phyloP scores from a whole-genome alignment of 352 stramenopile genomes.

The Thalassiosira gravida region DNA sequence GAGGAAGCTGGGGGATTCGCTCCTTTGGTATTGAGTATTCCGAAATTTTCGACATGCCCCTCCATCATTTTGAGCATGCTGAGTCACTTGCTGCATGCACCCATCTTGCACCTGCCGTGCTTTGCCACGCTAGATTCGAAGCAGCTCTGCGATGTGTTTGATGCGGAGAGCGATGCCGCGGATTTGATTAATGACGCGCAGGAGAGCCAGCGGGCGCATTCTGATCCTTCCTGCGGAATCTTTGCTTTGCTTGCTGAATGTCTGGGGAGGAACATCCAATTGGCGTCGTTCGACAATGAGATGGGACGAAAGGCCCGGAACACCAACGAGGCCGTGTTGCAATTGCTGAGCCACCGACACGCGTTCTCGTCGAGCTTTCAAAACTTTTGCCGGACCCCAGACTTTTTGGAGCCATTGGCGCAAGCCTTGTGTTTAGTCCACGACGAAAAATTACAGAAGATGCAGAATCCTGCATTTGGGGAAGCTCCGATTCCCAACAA shows the following conservation, averaged over 20 bases:
- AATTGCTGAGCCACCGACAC: constrained; percentile 80
- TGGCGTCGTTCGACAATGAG: constrained; percentile 78
- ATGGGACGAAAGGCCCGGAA: constrained; percentile 70
- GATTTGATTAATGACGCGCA: constrained; percentile 59
- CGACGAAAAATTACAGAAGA: constrained; percentile 71
- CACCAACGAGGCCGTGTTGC: constrained; percentile 83
- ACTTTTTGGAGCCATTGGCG: constrained; percentile 83
- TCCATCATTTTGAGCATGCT: constrained; percentile 84
- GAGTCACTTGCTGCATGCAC: constrained; percentile 81
- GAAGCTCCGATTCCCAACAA: neutral
- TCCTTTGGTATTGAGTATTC: constrained; percentile 82
- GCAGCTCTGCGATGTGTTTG: constrained; percentile 85
- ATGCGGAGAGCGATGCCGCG: constrained; percentile 73
- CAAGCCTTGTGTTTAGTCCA: constrained; percentile 83
- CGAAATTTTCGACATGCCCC: constrained; percentile 84
- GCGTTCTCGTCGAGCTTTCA: constrained; percentile 78
- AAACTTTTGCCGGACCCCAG: constrained; percentile 77
- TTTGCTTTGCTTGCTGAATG: constrained; percentile 85
- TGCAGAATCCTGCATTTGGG: constrained; percentile 36
- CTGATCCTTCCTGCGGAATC: constrained; percentile 81
- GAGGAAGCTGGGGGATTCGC: constrained; percentile 81
- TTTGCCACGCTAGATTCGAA: constrained; percentile 78
- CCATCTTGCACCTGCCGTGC: constrained; percentile 80
- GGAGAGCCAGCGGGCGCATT: constrained; percentile 31
- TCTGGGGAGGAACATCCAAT: constrained; percentile 84